Evolutionary conservation across 2,329 filamentous ascomycete genomes (phyloP), one percentile per base, ranked within the genome.

Genomic region (Colletotrichum tamarilloi): DNA sequence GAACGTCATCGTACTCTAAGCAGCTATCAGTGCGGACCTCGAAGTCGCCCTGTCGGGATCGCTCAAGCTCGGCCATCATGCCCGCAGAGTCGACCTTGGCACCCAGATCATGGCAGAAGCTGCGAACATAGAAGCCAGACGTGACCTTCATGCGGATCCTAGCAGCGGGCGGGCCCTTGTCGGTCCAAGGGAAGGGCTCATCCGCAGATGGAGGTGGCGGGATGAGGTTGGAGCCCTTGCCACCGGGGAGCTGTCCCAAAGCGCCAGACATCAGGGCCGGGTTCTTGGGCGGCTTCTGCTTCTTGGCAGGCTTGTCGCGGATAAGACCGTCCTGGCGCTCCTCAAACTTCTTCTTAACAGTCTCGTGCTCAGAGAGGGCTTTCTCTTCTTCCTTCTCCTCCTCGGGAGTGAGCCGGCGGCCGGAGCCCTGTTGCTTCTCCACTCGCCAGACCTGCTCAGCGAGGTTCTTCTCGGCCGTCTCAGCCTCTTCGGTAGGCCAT

Each of bases 61-160:
- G 92, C 69, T 93, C 89, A 24, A 99, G 89, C 77, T 93, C 92
- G 26, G 94, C 91, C 96, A 99, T 98, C 76, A 97, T 87, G 42
- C 90, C 97, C 28, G 94, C 91, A 14, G 95, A 97, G 65, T 90
- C 91, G 16, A 98, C 88, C 77, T 94, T 95, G 76, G 92, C 87
- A 26, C 96, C 97, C 4, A 99, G 88, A 79, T 99, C 97, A 80
- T 98, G 95, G 78, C 95, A 95, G 77, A 99, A 91, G 71, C 94
- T 97, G 75, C 97, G 93, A 16, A 99, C 95, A 82, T 99, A 99
- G 87, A 98, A 99, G 52, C 97, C 97, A 0, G 95, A 97, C 2
- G 95, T 95, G 64, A 98, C 96, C 0, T 94, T 97, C 90, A 99
- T 95, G 70, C 93, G 92, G 73, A 99, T 91, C 79, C 91, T 93